These are phyloP conservation scores for Phytopythium kandeliae DNA, from an alignment of 352 stramenopile genomes.

Conservation along the genomic window DNA sequence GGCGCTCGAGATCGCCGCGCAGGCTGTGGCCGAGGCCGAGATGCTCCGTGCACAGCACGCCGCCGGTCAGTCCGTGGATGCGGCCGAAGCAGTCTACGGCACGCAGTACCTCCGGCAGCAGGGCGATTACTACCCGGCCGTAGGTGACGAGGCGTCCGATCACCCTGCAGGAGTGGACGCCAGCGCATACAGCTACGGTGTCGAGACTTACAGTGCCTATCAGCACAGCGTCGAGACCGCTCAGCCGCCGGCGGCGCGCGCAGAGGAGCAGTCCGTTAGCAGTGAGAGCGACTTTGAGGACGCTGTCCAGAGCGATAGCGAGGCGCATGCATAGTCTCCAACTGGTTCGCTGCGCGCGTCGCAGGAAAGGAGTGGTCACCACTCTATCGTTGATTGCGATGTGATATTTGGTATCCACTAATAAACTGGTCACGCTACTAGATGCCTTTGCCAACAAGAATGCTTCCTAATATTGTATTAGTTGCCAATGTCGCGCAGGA, in stretches of 20 bases:
- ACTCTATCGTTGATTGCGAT: too few relatives aligned
- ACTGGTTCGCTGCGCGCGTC: too few relatives aligned
- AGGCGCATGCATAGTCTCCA: not conserved
- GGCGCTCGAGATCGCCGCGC: constrained; percentile 60
- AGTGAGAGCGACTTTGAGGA: constrained; percentile 26
- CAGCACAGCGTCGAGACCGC: constrained; percentile 3
- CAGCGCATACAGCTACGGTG: not conserved
- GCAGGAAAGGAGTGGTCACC: too few relatives aligned
- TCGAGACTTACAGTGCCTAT: constrained; percentile 5
- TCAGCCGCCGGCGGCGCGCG: not conserved
- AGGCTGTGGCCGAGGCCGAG: constrained; percentile 40
- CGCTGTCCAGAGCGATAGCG: constrained; percentile 11
- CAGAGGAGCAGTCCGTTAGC: constrained; percentile 2
- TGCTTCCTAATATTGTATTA: too few relatives aligned
- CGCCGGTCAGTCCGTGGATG: not conserved
- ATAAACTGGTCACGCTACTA: too few relatives aligned
- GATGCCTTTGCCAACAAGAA: too few relatives aligned
- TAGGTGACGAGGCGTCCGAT: constrained; percentile 6
- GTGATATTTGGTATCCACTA: too few relatives aligned
- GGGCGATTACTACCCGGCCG: too few relatives aligned
- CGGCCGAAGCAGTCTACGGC: not conserved
- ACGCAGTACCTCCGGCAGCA: constrained; percentile 2
- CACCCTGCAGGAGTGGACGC: constrained; percentile 5
- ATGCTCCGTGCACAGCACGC: constrained; percentile 9
- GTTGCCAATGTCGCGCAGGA: too few relatives aligned